Base-by-base conservation (phyloP, 2,329 filamentous ascomycete genomes). In the Cladosporium sp. region DNA sequence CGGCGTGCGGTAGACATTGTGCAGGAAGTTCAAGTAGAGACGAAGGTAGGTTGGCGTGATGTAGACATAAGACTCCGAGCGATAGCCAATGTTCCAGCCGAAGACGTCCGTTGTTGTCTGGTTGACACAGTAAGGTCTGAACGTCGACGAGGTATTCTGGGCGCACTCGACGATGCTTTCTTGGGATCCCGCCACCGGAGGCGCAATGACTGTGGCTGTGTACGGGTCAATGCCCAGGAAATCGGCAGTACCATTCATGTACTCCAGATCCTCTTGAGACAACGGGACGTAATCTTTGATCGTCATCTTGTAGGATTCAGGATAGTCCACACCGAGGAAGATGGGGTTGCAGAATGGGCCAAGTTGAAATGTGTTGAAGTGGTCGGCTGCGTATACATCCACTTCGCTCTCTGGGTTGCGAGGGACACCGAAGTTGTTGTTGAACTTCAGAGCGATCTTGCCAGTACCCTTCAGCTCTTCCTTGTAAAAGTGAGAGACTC, bases 31-130 rank as follows among this genome's bases (percentile, higher is more conserved):
- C 4, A 84, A 73, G 61, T 82, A 80, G 55, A 74, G 76, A 55
- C 82, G 77, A n/a, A 87, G 76, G 63, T 84, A 85, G 2, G 75
- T 76, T 0, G 84, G 84, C 0, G 84, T 81, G 36, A 81, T 80
- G 69, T 85, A 84, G n/a, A 82, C 78, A 65, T 84, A 84, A 2
- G 75, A 75, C 36, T 82, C 73, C 2, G 81, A 83, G 12, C 76
- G 74, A 61, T 84, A 84, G 19, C 72, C 71, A 25, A 72, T 66
- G 30, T 65, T 64, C 72, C 71, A 74, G 40, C 70, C 70, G 15
- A 43, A 56, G 38, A 61, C 55, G 40, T 70, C 68, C 5, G 64
- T 57, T n/a, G 69, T 69, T 11, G 69, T 66, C 5, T 65, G 62
- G 50, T 70, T 72, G 55, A 68, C 67, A 55, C 72, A 74, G 25